Evolutionary conservation across 1,284 basidiomycete genomes (phyloP).

Genomic region (Puccinia triticina): DNA sequence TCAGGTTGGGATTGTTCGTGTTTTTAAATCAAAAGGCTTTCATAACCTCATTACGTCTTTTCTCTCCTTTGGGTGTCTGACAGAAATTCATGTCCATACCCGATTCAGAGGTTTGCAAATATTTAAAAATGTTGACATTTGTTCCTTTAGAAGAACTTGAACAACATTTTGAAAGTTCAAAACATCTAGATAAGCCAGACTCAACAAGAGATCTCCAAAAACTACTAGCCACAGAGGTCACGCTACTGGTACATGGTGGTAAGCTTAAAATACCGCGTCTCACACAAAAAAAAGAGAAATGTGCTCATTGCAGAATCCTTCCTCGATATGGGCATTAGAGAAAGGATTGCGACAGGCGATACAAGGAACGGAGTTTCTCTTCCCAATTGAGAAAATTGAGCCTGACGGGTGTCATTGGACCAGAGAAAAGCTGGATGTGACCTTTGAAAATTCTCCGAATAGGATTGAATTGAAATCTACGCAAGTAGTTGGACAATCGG

Average conservation of each 20-base stretch:
- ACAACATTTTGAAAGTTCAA: conserved; percentile 60
- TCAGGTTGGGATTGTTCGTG: conserved; percentile 66
- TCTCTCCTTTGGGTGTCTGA: conserved; percentile 6
- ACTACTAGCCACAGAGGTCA: conserved; percentile 82
- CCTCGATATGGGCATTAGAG: neutral
- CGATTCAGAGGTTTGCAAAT: conserved; percentile 80
- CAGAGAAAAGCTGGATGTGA: neutral
- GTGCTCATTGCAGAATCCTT: neutral
- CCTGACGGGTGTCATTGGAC: neutral
- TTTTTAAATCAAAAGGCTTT: neutral
- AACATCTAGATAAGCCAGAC: conserved; percentile 67
- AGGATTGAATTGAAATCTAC: conserved; percentile 7
- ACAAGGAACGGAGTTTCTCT: conserved; percentile 29
- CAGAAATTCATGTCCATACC: conserved; percentile 85
- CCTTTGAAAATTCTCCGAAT: conserved; percentile 35
- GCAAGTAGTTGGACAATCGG: conserved; percentile 23
- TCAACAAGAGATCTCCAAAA: conserved; percentile 55
- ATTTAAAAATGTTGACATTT: conserved; percentile 82
- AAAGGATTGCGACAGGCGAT: conserved; percentile 31
- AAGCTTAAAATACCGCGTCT: conserved; percentile 55
- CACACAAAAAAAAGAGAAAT: neutral
- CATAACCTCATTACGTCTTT: neutral
- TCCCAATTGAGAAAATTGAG: conserved; percentile 7
- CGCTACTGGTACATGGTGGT: conserved; percentile 82
- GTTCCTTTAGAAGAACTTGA: conserved; percentile 67